Conservation (phyloP, 768 basidiomycete species). For the Panus rudis region DNA sequence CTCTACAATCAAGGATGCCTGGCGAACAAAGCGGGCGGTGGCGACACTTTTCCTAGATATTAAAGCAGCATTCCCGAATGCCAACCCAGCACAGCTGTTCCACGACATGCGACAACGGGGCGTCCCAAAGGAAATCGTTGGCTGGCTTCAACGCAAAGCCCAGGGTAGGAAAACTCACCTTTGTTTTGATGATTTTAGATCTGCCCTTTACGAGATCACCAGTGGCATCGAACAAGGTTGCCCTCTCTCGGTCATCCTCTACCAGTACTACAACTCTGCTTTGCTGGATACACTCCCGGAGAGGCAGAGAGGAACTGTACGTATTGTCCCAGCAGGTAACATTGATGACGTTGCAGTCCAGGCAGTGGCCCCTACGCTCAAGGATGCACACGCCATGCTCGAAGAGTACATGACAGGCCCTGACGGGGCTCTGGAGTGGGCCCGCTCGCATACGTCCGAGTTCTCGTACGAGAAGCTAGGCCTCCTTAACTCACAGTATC, state of each 20-base stretch:
- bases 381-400: too few relatives aligned
- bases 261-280: slow-evolving; percentile 26
- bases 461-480: too few relatives aligned
- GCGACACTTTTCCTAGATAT: slow-evolving; percentile 26
- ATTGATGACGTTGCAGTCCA: slow-evolving; percentile 15
- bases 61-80: slow-evolving; percentile 26
- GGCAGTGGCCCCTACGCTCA: slow-evolving; percentile 4
- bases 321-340: slow-evolving; percentile 2
- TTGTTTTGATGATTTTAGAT: slow-evolving; percentile 20
- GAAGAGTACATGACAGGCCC: too few relatives aligned
- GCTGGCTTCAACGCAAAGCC: slow-evolving; percentile 15
- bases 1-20: slow-evolving; percentile 16
- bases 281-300: slow-evolving; percentile 13
- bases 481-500: too few relatives aligned
- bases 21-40: slow-evolving; percentile 17
- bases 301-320: too few relatives aligned
- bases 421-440: too few relatives aligned
- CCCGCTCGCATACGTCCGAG: too few relatives aligned
- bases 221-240: slow-evolving; percentile 29
- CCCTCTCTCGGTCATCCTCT: slow-evolving; percentile 24
- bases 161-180: slow-evolving; percentile 14
- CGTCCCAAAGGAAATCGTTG: slow-evolving; percentile 12
- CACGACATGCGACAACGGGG: slow-evolving; percentile 12
- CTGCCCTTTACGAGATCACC: slow-evolving; percentile 11
- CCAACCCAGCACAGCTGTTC: slow-evolving; percentile 8